Conservation (phyloP, 192 early-diverging fungal species). For the Glomus cerebriforme region DNA sequence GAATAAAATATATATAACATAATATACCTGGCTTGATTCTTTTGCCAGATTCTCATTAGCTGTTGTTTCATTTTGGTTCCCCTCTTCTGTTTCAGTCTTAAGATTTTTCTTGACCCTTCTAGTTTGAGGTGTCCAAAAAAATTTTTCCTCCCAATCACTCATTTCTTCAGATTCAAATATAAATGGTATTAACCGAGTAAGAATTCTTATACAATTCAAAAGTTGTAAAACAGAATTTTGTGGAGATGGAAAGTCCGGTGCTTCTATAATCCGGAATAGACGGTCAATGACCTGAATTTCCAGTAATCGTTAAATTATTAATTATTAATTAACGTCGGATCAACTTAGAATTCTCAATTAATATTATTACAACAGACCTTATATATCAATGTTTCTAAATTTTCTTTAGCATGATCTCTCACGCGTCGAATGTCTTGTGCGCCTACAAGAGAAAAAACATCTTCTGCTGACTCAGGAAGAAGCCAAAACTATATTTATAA, state of each 20-base stretch:
- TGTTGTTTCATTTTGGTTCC: neutral
- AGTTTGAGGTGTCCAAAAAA: constrained; percentile 62
- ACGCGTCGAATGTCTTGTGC: constrained; percentile 81
- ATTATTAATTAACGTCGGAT: neutral
- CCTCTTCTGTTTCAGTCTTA: neutral
- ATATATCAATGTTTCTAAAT: constrained; percentile 73
- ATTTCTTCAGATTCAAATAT: constrained; percentile 67
- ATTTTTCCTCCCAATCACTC: constrained; percentile 56
- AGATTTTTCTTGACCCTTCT: neutral
- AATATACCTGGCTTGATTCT: constrained; percentile 7
- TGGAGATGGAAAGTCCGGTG: constrained; percentile 52
- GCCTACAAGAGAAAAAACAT: constrained; percentile 84
- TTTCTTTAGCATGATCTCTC: constrained; percentile 72
- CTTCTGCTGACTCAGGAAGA: constrained; percentile 74
- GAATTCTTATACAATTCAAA: constrained; percentile 79
- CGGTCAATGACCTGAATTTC: constrained; percentile 42
- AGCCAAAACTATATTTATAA: constrained; percentile 63
- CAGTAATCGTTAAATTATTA: neutral
- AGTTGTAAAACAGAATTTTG: constrained; percentile 63
- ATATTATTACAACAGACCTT: constrained; percentile 52
- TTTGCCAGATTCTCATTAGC: neutral
- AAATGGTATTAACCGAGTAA: constrained; percentile 85
- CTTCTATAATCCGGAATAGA: constrained; percentile 50
- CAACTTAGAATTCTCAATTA: neutral
- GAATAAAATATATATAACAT: too few species aligned